Percentiles rank a stretch among this genome's conserved stretches.
Evolutionary conservation across 2,329 filamentous ascomycete species (phyloP).

Genomic region (Pestalotiopsis sp.): DNA sequence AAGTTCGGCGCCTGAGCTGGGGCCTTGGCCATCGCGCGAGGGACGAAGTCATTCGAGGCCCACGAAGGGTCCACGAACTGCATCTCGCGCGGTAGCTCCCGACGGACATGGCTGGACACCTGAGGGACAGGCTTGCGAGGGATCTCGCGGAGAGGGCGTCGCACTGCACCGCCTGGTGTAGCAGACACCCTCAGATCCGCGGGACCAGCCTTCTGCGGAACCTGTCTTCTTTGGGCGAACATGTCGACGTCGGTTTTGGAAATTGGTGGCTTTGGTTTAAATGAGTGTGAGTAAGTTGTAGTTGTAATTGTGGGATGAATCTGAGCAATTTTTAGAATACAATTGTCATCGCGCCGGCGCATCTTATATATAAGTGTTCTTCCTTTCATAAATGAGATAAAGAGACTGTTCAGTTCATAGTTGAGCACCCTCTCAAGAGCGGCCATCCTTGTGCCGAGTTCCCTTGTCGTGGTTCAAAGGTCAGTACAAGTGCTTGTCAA

Average conservation of each 20-base stretch:
- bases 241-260: neutral
- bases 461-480: neutral
- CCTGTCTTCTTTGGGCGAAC: neutral
- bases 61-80: neutral
- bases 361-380: neutral
- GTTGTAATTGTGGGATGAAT: neutral
- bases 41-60: neutral
- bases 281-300: too few species aligned
- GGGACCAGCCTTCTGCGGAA: neutral
- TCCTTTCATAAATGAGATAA: neutral
- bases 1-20: neutral
- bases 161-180: neutral
- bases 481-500: neutral
- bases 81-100: neutral
- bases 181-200: neutral
- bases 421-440: neutral
- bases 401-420: neutral
- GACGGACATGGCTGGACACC: neutral
- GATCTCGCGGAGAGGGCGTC: neutral
- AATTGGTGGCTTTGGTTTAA: neutral
- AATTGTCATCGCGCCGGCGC: neutral
- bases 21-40: neutral
- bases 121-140: constrained; percentile 3
- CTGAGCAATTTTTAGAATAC: neutral
- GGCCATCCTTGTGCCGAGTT: neutral